Conservation (phyloP, 257 asterid genomes). For the Salvia miltiorrhiza region DNA sequence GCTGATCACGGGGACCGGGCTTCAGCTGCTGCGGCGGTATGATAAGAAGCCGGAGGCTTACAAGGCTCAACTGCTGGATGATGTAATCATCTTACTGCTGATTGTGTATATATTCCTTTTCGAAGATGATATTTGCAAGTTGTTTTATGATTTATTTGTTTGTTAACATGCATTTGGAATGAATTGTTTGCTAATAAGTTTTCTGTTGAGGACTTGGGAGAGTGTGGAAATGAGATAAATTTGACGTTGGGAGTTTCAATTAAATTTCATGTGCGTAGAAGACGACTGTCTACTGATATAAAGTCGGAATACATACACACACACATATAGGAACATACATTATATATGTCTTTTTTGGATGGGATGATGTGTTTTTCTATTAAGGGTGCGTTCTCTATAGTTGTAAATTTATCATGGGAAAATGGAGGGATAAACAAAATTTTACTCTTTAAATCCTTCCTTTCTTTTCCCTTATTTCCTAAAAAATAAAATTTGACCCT, state of each 20-base stretch:
- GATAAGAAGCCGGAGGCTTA: conserved; percentile 73
- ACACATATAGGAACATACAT: neutral
- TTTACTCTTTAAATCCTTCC: no score
- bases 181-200: neutral
- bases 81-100: conserved; percentile 39
- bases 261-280: neutral
- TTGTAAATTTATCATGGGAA: no score
- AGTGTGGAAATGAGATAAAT: neutral
- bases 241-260: neutral
- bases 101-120: neutral
- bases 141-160: neutral
- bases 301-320: neutral
- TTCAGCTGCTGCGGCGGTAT: conserved; percentile 84
- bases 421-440: no score
- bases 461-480: no score
- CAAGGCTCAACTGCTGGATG: conserved; percentile 85
- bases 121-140: conserved; percentile 2
- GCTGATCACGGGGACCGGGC: conserved; percentile 79
- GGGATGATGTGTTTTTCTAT: neutral
- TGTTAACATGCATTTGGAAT: neutral
- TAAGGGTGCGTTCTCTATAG: no score
- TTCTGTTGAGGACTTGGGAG: neutral
- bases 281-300: neutral
- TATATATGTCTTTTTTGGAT: no score
- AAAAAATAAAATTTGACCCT: no score